These are phyloP conservation scores for Lipomyces kockii DNA, from an alignment of 805 yeast genomes.

Conservation along the genomic window DNA sequence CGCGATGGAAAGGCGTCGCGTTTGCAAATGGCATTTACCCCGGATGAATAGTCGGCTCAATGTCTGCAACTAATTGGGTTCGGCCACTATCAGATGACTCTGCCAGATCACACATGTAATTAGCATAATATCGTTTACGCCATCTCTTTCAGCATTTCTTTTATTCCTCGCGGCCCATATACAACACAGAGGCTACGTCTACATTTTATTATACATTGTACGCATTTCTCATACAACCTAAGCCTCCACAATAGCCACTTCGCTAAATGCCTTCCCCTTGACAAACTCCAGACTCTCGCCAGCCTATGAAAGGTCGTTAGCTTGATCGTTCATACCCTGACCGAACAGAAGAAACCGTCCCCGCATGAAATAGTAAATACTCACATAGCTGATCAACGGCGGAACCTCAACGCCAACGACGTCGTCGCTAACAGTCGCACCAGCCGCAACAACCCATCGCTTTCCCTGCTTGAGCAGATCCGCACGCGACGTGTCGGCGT, in stretches of 20 bases:
- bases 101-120: neutral
- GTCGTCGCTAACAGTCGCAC: constrained; percentile 52
- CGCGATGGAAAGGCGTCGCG: neutral
- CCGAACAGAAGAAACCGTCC: constrained; percentile 43
- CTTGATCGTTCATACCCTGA: constrained; percentile 40
- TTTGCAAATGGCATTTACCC: neutral
- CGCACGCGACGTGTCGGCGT: constrained; percentile 77
- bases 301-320: constrained; percentile 45
- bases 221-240: neutral
- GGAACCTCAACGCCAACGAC: constrained; percentile 71
- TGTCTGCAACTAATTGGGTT: neutral
- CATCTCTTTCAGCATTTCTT: neutral
- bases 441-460: constrained; percentile 71
- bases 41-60: neutral
- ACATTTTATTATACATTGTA: neutral
- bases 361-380: constrained; percentile 53
- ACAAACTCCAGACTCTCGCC: constrained; percentile 71
- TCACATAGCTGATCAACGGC: constrained; percentile 70
- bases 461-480: constrained; percentile 71
- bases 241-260: constrained; percentile 4
- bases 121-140: neutral
- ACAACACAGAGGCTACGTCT: neutral
- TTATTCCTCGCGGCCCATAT: too few relatives aligned
- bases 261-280: constrained; percentile 52
- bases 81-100: neutral